phyloP scores from a whole-genome alignment of 257 asterid species.

The Solanum ahanhuiri region DNA sequence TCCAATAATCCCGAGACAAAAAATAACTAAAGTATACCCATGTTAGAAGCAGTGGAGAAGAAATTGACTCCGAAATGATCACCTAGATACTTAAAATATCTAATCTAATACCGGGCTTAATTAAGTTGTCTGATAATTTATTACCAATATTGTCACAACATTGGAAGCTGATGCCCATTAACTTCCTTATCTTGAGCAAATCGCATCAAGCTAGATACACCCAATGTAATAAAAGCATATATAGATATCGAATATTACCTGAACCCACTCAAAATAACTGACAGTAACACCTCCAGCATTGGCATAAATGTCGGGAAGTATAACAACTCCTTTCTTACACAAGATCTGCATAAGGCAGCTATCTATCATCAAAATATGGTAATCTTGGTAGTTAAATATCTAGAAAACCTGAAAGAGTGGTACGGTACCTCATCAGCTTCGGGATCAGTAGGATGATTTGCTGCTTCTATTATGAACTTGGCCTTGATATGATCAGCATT shows the following conservation, averaged over 20 bases:
- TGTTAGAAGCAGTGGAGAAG: neutral
- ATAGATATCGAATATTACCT: conserved; percentile 35
- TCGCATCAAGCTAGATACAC: neutral
- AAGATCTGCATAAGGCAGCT: conserved; percentile 38
- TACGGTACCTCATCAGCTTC: conserved; percentile 90
- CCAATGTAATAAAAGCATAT: neutral
- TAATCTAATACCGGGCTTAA: neutral
- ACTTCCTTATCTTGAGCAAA: neutral
- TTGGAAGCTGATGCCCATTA: neutral
- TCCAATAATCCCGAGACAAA: neutral
- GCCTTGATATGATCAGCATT: conserved; percentile 68
- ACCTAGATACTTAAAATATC: neutral
- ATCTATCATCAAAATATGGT: neutral
- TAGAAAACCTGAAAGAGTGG: neutral
- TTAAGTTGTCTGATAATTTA: neutral
- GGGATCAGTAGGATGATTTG: conserved; percentile 97
- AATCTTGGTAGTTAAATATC: neutral
- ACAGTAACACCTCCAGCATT: conserved; percentile 94
- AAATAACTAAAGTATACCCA: too few relatives aligned
- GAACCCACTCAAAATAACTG: conserved; percentile 95
- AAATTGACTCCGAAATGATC: neutral
- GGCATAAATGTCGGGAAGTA: conserved; percentile 88
- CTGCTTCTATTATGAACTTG: conserved; percentile 80
- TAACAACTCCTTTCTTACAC: conserved; percentile 58
- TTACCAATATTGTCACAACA: neutral